Conservation (phyloP, 106 monocot genomes). For the Phalaenopsis equestris region DNA sequence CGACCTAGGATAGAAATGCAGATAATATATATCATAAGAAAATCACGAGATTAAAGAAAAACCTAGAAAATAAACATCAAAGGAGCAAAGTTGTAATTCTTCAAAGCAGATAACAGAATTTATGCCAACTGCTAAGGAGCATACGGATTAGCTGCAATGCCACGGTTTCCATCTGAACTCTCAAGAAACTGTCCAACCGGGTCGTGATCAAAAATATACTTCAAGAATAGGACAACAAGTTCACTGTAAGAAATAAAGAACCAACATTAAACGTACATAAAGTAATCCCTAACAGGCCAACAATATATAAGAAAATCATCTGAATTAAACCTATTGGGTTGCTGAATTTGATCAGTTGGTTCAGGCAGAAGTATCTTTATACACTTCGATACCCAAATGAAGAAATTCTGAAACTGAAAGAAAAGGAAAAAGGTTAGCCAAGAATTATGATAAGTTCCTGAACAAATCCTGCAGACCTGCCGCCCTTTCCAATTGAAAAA, state of each 20-base stretch:
- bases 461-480: not conserved
- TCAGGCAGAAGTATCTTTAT: slow-evolving; percentile 71
- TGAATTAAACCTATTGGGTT: slow-evolving; percentile 47
- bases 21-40: no score
- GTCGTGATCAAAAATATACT: slow-evolving; percentile 71
- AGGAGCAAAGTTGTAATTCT: no score
- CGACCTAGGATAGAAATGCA: no score
- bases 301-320: slow-evolving; percentile 1
- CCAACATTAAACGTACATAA: slow-evolving; percentile 4
- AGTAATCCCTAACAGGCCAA: not conserved
- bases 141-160: slow-evolving; percentile 67
- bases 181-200: slow-evolving; percentile 67
- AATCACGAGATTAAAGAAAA: no score
- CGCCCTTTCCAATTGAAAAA: no score
- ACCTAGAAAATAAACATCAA: no score
- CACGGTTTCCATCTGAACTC: slow-evolving; percentile 22
- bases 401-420: slow-evolving; percentile 96
- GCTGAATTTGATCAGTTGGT: slow-evolving; percentile 58
- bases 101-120: not conserved
- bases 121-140: slow-evolving; percentile 12
- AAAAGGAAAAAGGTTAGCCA: not conserved
- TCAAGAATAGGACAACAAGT: slow-evolving; percentile 73
- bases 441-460: not conserved
- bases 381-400: slow-evolving; percentile 78
- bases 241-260: slow-evolving; percentile 39